A percentile compares a stretch with the other conserved stretches of the same genome.
Evolutionary conservation across 495 filamentous ascomycete species (phyloP).

Genomic region (Viridothelium virens): DNA sequence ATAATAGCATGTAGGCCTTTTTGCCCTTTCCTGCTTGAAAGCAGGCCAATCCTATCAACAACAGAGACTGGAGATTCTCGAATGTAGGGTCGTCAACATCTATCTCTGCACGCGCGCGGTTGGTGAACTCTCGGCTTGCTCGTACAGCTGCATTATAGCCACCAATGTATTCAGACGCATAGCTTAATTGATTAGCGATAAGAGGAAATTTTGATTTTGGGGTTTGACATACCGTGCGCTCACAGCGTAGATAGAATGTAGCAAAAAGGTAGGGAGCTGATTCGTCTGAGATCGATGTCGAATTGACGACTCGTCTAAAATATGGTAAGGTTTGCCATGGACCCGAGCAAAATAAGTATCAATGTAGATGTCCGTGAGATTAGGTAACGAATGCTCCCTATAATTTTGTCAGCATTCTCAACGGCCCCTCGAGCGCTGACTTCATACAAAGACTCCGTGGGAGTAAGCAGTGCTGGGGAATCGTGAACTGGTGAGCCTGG

Average conservation of each 20-base stretch:
- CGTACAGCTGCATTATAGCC: conserved; percentile 52
- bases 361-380: conserved; percentile 28
- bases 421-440: background rate
- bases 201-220: background rate
- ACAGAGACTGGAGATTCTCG: conserved; percentile 63
- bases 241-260: conserved; percentile 67
- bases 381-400: conserved; percentile 4
- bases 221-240: conserved; percentile 50
- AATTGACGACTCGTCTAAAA: conserved; percentile 64
- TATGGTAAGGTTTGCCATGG: conserved; percentile 69
- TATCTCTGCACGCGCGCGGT: conserved; percentile 56
- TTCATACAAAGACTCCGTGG: conserved; percentile 4
- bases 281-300: conserved; percentile 59
- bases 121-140: conserved; percentile 58
- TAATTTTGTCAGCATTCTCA: background rate
- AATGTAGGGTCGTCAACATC: conserved; percentile 73
- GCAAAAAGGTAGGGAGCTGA: conserved; percentile 54
- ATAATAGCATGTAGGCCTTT: conserved; percentile 76
- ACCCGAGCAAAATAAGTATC: conserved; percentile 70
- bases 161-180: conserved; percentile 49
- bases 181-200: conserved; percentile 40
- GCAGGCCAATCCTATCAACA: conserved; percentile 67
- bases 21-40: conserved; percentile 72
- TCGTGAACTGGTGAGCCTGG: background rate
- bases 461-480: background rate